Percentiles rank a stretch among this genome's conserved stretches.
These are phyloP conservation scores for Blumeriella jaapii DNA, from an alignment of 2,329 filamentous ascomycete species.

Conservation along the genomic window DNA sequence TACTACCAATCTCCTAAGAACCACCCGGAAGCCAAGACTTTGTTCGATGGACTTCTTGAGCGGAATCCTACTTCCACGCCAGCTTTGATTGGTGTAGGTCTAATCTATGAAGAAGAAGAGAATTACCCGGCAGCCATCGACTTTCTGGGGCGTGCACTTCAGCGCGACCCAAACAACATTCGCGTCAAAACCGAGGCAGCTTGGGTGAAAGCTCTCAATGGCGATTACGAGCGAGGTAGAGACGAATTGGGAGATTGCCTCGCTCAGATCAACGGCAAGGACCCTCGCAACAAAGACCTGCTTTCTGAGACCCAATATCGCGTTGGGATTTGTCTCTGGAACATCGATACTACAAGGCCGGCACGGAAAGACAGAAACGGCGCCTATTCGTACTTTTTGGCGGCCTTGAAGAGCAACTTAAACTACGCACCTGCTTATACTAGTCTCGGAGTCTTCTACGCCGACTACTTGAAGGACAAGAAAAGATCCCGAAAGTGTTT, in stretches of 20 bases:
- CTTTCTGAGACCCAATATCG: slow-evolving; percentile 78
- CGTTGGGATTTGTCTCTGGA: slow-evolving; percentile 79
- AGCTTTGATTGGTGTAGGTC: slow-evolving; percentile 77
- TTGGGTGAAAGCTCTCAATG: slow-evolving; percentile 81
- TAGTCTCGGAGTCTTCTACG: slow-evolving; percentile 79
- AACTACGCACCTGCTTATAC: slow-evolving; percentile 88
- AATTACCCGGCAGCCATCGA: slow-evolving; percentile 73
- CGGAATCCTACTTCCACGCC: slow-evolving; percentile 66
- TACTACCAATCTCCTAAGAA: slow-evolving; percentile 84
- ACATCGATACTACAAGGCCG: slow-evolving; percentile 59
- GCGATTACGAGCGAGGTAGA: slow-evolving; percentile 58
- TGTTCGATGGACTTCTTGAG: slow-evolving; percentile 73
- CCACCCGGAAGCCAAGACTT: slow-evolving; percentile 73
- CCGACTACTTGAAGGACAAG: slow-evolving; percentile 80
- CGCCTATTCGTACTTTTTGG: slow-evolving; percentile 74
- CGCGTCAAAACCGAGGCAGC: slow-evolving; percentile 77
- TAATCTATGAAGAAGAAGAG: slow-evolving; percentile 89
- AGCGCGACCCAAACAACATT: slow-evolving; percentile 62
- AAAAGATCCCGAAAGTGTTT: slow-evolving; percentile 84
- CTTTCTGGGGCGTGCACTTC: slow-evolving; percentile 66
- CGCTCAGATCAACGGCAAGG: slow-evolving; percentile 49
- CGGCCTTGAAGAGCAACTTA: slow-evolving; percentile 73
- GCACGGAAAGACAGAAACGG: slow-evolving; percentile 71
- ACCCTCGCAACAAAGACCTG: slow-evolving; percentile 53
- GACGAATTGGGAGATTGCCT: slow-evolving; percentile 61